Conservation (phyloP, 257 asterid species). For the Lantana camara region DNA sequence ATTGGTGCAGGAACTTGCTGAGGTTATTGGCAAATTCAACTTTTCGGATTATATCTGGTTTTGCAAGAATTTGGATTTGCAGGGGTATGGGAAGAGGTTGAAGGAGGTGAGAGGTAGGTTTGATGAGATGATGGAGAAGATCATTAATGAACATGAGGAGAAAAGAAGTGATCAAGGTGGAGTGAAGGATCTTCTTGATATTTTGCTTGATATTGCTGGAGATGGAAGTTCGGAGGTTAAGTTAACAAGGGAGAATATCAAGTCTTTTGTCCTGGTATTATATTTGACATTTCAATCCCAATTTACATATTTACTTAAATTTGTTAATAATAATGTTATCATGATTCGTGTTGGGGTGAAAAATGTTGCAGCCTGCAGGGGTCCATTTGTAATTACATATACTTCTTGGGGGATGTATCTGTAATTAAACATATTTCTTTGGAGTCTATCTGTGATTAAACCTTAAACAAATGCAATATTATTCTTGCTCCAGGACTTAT, state of each 20-base stretch:
- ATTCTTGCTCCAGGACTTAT: conserved; percentile 56
- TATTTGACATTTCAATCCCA: not conserved
- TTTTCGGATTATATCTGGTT: conserved; percentile 65
- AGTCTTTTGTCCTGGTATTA: conserved; percentile 71
- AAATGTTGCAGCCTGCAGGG: too few relatives aligned
- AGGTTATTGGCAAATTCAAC: conserved; percentile 62
- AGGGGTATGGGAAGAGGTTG: conserved; percentile 57
- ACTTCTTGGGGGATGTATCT: too few relatives aligned
- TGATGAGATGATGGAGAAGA: conserved; percentile 62
- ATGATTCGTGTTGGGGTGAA: too few relatives aligned
- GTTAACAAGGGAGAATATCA: conserved; percentile 61
- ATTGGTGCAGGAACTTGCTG: conserved; percentile 51
- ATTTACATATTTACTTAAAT: too few relatives aligned
- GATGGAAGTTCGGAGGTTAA: conserved; percentile 41
- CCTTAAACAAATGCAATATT: too few relatives aligned
- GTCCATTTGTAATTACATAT: too few relatives aligned
- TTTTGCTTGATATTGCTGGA: conserved; percentile 36
- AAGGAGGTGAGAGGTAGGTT: conserved; percentile 49
- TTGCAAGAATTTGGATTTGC: conserved; percentile 71
- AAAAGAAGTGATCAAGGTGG: conserved; percentile 33
- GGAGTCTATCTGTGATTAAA: too few relatives aligned
- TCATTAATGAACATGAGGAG: conserved; percentile 53
- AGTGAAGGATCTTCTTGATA: conserved; percentile 59
- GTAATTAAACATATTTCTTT: too few relatives aligned
- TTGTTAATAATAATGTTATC: too few relatives aligned